Conservation (phyloP, 106 monocot species). For the Phalaenopsis equestris region DNA sequence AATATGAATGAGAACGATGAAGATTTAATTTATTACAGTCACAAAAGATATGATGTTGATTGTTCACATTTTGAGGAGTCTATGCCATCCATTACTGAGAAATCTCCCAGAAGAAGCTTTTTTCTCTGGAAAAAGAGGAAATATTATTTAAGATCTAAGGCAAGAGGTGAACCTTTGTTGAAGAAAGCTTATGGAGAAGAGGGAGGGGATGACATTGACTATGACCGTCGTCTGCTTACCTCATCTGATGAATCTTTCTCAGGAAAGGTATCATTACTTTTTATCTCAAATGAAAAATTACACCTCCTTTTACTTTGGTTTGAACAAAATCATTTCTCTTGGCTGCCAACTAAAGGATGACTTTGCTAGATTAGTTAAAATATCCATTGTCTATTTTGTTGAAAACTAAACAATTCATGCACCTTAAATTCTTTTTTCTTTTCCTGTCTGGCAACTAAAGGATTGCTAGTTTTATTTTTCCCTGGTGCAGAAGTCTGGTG, state of each 20-base stretch:
- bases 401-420: too few species aligned
- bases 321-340: too few species aligned
- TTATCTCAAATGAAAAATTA: too few species aligned
- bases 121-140: constrained; percentile 55
- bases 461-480: not conserved
- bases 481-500: constrained; percentile 11
- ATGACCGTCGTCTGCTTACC: constrained; percentile 51
- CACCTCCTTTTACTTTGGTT: too few species aligned
- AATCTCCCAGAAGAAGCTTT: constrained; percentile 26
- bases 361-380: too few species aligned
- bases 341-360: too few species aligned
- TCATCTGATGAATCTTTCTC: constrained; percentile 51
- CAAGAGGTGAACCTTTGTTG: constrained; percentile 69
- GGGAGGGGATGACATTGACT: constrained; percentile 88
- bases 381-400: too few species aligned
- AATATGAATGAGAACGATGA: constrained; percentile 10
- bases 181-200: constrained; percentile 62
- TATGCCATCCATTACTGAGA: constrained; percentile 12
- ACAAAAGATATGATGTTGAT: constrained; percentile 23
- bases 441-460: too few species aligned
- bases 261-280: constrained; percentile 16
- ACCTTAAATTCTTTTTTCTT: too few species aligned
- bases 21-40: constrained; percentile 51
- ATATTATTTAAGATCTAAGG: constrained; percentile 40
- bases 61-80: constrained; percentile 19